Conservation (phyloP, 2,329 filamentous ascomycete species). For the Alternaria sp. region DNA sequence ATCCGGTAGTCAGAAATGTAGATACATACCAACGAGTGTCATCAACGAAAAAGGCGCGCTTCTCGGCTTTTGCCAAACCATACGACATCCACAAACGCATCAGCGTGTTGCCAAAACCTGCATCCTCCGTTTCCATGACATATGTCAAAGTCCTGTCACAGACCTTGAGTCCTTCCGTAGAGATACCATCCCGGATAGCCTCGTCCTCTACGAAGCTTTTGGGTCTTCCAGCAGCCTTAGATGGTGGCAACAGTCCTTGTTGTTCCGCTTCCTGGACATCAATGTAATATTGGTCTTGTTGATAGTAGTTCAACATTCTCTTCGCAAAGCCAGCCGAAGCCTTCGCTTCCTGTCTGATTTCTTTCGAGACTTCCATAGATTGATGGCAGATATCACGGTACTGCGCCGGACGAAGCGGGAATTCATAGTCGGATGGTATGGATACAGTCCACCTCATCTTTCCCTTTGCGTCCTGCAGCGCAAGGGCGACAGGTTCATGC, state of each 20-base stretch:
- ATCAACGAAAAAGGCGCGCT: constrained; percentile 82
- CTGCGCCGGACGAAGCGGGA: constrained; percentile 71
- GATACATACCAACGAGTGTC: constrained; percentile 73
- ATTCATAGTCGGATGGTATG: constrained; percentile 71
- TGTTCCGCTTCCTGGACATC: constrained; percentile 77
- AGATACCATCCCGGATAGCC: constrained; percentile 39
- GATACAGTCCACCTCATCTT: constrained; percentile 80
- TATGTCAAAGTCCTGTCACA: constrained; percentile 80
- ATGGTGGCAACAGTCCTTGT: constrained; percentile 66
- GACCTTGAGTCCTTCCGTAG: constrained; percentile 54
- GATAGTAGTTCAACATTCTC: constrained; percentile 62
- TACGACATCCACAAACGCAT: constrained; percentile 87
- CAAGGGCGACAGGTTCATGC: constrained; percentile 74
- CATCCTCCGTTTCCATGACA: constrained; percentile 75
- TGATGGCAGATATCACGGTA: constrained; percentile 75
- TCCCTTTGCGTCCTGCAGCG: constrained; percentile 71
- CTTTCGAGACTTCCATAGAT: constrained; percentile 70
- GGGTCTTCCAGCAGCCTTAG: constrained; percentile 49
- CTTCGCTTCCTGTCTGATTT: constrained; percentile 50
- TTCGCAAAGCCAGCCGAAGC: constrained; percentile 36
- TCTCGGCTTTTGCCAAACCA: constrained; percentile 77
- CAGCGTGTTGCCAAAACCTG: constrained; percentile 78
- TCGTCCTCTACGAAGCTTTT: constrained; percentile 51
- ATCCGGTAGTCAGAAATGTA: not conserved
- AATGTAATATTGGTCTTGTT: constrained; percentile 73